phyloP scores from a whole-genome alignment of 768 basidiomycete genomes.

The Mycena capillaripes region DNA sequence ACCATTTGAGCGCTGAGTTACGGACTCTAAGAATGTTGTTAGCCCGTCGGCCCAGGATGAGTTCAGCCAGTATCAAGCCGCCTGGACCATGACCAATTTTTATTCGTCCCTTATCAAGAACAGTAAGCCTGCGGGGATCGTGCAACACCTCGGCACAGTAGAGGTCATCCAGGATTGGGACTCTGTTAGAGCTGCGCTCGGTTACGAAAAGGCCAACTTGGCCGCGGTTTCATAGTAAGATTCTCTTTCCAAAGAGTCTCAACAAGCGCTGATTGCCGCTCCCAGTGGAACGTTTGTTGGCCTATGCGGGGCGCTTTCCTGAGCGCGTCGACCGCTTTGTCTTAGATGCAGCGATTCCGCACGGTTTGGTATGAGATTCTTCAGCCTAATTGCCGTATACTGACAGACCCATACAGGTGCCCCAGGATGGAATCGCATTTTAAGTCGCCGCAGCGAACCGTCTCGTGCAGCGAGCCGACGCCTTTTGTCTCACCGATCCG shows the following conservation, averaged over 20 bases:
- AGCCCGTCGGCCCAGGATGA: constrained; percentile 17
- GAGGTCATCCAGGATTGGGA: constrained; percentile 39
- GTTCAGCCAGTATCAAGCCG: constrained; percentile 27
- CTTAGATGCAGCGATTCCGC: constrained; percentile 26
- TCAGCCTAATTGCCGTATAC: neutral
- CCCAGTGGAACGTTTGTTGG: neutral
- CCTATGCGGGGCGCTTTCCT: constrained; percentile 24
- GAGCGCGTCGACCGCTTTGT: constrained; percentile 27
- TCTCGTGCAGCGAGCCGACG: constrained; percentile 35
- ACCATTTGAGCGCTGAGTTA: neutral
- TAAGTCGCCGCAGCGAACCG: constrained; percentile 34
- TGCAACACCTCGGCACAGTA: constrained; percentile 32
- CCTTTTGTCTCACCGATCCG: constrained; percentile 32
- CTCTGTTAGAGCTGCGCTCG: constrained; percentile 29
- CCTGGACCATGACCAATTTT: constrained; percentile 17
- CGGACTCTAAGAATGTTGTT: neutral
- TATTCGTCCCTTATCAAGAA: constrained; percentile 17
- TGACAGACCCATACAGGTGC: neutral
- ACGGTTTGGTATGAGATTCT: neutral
- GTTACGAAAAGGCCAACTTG: constrained; percentile 28
- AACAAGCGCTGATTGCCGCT: neutral
- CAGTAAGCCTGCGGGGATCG: constrained; percentile 31
- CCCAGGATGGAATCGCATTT: constrained; percentile 11
- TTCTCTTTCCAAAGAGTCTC: neutral
- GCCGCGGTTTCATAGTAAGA: constrained; percentile 34